These are phyloP conservation scores for Fonsecaea pugnacius DNA, from an alignment of 2,329 filamentous ascomycete species.

Conservation along the genomic window DNA sequence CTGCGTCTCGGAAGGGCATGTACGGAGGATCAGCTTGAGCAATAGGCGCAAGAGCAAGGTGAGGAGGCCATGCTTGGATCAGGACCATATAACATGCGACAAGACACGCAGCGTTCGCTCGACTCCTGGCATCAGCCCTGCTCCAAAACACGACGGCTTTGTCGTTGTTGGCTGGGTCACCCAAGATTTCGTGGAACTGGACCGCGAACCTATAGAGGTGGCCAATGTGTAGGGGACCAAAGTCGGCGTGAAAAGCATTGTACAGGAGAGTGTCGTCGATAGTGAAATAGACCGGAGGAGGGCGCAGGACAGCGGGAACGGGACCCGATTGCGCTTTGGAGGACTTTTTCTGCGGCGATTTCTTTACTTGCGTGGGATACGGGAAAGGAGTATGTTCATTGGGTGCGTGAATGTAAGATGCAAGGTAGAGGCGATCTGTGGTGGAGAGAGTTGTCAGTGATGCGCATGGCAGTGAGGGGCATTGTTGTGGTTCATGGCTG, in stretches of 20 bases:
- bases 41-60: slow-evolving; percentile 91
- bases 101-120: slow-evolving; percentile 86
- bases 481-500: slow-evolving; percentile 36
- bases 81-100: slow-evolving; percentile 98
- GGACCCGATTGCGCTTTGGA: slow-evolving; percentile 67
- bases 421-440: slow-evolving; percentile 89
- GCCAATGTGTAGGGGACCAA: slow-evolving; percentile 94
- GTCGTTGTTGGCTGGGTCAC: slow-evolving; percentile 86
- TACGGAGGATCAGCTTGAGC: slow-evolving; percentile 94
- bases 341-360: slow-evolving; percentile 76
- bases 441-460: slow-evolving; percentile 18
- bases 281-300: slow-evolving; percentile 89
- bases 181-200: slow-evolving; percentile 91
- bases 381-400: slow-evolving; percentile 83
- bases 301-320: slow-evolving; percentile 52
- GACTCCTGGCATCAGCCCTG: slow-evolving; percentile 85
- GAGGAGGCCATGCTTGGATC: slow-evolving; percentile 96
- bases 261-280: slow-evolving; percentile 91
- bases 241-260: slow-evolving; percentile 98
- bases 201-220: slow-evolving; percentile 97
- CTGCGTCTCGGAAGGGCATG: slow-evolving; percentile 98
- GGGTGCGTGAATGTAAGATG: slow-evolving; percentile 83
- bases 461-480: slow-evolving; percentile 41
- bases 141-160: slow-evolving; percentile 96
- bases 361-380: slow-evolving; percentile 66